phyloP scores from a whole-genome alignment of 1,284 basidiomycete genomes.

The Volvariella surrecta region DNA sequence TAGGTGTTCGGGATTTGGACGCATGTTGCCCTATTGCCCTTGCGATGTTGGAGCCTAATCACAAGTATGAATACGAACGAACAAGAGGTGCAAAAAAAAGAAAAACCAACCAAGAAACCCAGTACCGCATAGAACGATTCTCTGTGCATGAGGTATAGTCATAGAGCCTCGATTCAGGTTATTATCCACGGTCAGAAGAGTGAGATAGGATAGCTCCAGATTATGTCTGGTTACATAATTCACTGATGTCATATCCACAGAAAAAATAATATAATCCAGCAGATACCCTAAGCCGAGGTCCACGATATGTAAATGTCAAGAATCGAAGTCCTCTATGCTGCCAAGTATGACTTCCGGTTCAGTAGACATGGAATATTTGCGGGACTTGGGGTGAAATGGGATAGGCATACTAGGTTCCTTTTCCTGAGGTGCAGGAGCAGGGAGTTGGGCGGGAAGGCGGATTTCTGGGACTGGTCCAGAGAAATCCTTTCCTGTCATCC shows the following conservation, averaged over 20 bases:
- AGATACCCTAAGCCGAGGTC: too few species aligned
- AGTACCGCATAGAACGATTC: constrained; percentile 56
- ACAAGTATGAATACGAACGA: not conserved
- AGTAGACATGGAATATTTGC: constrained; percentile 5
- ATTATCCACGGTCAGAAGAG: too few species aligned
- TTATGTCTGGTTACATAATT: too few species aligned
- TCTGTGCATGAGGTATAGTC: constrained; percentile 14
- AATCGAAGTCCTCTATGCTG: constrained; percentile 17
- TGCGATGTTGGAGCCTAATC: constrained; percentile 47
- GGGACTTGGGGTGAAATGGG: too few species aligned
- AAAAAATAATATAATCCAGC: too few species aligned
- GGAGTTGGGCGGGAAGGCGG: constrained; percentile 36
- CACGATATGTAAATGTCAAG: not conserved
- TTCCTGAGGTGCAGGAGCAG: constrained; percentile 4
- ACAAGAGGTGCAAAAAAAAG: not conserved
- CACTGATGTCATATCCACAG: too few species aligned
- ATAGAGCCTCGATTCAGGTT: too few species aligned
- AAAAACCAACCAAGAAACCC: constrained; percentile 49
- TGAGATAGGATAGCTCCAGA: too few species aligned
- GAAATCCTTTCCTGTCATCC: constrained; percentile 76
- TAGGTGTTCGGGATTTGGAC: constrained; percentile 17
- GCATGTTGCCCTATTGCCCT: constrained; percentile 22
- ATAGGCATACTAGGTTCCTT: too few species aligned
- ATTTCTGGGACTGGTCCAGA: constrained; percentile 72
- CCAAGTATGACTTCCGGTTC: constrained; percentile 21